Conservation (phyloP, 2,329 filamentous ascomycete species). For the Paecilomyces niveus region DNA sequence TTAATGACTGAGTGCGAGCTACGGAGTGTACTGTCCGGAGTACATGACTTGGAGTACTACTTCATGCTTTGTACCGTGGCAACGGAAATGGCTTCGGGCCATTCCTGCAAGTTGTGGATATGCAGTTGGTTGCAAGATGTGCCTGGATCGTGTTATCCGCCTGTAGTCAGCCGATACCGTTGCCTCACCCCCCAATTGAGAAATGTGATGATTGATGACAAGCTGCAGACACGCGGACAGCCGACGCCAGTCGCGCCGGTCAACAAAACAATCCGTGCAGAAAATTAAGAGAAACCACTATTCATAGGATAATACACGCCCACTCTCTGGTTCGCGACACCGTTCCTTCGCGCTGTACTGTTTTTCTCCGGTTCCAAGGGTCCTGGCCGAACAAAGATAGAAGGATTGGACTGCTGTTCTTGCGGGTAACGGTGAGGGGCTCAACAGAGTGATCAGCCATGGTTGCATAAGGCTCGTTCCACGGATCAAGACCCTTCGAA, state of each 20-base stretch:
- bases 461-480: neutral
- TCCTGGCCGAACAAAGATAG: neutral
- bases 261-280: neutral
- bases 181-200: neutral
- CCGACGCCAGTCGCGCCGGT: neutral
- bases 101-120: neutral
- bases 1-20: constrained; percentile 2
- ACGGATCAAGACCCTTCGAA: neutral
- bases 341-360: neutral
- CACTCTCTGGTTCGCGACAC: neutral
- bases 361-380: neutral
- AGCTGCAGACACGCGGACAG: neutral
- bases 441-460: neutral
- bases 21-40: neutral
- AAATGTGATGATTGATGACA: neutral
- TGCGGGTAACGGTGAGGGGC: neutral
- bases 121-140: neutral
- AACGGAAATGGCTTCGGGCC: neutral
- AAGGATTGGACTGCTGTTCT: neutral
- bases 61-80: neutral
- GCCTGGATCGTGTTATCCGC: neutral
- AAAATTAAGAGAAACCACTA: neutral
- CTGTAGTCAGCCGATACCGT: neutral
- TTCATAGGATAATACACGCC: neutral
- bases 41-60: neutral